Conservation (phyloP, 2,329 filamentous ascomycete species). For the Endocalyx cinctus region DNA sequence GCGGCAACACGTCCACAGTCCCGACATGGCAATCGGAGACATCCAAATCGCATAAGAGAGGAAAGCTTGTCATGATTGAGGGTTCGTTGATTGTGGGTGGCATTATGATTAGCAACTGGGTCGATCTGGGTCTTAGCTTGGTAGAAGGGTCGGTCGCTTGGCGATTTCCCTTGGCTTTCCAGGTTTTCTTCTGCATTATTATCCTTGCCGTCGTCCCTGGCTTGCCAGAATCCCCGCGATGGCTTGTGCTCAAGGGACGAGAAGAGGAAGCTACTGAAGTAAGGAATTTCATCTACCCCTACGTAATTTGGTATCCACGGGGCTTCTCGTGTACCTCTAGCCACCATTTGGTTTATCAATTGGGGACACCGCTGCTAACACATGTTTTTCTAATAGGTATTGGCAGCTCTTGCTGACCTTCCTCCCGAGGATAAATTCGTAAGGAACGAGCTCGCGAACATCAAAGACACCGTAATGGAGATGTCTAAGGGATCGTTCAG, state of each 20-base stretch:
- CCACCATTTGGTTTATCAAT: too few species aligned
- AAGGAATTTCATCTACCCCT: too few species aligned
- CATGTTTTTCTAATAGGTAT: slow-evolving; percentile 18
- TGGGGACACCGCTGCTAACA: too few species aligned
- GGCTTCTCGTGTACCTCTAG: too few species aligned
- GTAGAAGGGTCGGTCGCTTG: slow-evolving; percentile 42
- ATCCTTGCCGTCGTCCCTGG: slow-evolving; percentile 45
- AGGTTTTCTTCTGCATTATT: slow-evolving; percentile 51
- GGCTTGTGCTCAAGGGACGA: slow-evolving; percentile 34
- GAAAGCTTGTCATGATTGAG: slow-evolving; percentile 53
- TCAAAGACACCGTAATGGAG: slow-evolving; percentile 59
- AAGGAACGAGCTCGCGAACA: slow-evolving; percentile 41
- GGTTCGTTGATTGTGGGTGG: slow-evolving; percentile 51
- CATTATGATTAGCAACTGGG: slow-evolving; percentile 52
- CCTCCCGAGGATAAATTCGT: slow-evolving; percentile 48
- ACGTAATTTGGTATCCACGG: too few species aligned
- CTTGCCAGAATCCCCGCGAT: slow-evolving; percentile 44
- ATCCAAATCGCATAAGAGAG: slow-evolving; percentile 38
- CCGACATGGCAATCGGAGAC: slow-evolving; percentile 5
- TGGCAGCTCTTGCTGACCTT: slow-evolving; percentile 30
- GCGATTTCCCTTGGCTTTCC: slow-evolving; percentile 54
- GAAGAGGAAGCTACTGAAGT: slow-evolving; percentile 32
- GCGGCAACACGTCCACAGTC: slow-evolving; percentile 32
- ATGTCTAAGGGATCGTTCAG: slow-evolving; percentile 42
- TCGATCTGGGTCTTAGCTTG: slow-evolving; percentile 51